phyloP scores from a whole-genome alignment of 345 rosid genomes.

The Salix exigua region DNA sequence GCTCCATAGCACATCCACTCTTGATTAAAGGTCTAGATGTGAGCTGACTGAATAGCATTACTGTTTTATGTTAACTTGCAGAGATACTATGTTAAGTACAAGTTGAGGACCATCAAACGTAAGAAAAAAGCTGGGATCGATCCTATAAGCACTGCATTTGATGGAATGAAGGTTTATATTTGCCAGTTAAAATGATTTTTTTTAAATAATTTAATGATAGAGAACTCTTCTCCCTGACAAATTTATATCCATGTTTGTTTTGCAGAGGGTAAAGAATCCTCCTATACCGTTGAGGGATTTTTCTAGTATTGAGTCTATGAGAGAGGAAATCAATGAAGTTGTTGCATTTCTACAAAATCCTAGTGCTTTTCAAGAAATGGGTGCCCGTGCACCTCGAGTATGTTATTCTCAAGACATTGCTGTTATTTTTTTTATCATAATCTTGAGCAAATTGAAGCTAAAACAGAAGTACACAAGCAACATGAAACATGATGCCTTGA shows the following conservation, averaged over 20 bases:
- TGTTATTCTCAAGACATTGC: conserved; percentile 25
- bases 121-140: conserved; percentile 82
- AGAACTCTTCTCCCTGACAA: neutral
- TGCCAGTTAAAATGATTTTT: conserved; percentile 2
- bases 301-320: conserved; percentile 93
- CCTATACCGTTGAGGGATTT: conserved; percentile 81
- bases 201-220: neutral
- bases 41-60: conserved; percentile 10
- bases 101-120: conserved; percentile 49
- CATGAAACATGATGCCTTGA: neutral
- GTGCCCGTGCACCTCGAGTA: conserved; percentile 94
- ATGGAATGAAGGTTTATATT: conserved; percentile 66
- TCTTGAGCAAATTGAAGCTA: neutral
- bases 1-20: too few relatives aligned
- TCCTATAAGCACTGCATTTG: conserved; percentile 84
- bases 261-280: conserved; percentile 92
- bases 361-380: conserved; percentile 87
- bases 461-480: neutral
- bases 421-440: too few relatives aligned
- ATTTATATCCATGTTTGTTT: conserved; percentile 11
- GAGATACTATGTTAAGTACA: conserved; percentile 62
- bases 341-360: conserved; percentile 94
- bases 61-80: conserved; percentile 38
- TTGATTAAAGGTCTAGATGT: neutral
- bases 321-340: conserved; percentile 94